Conservation (phyloP, 2,329 filamentous ascomycete genomes). For the Fusarium sulawesiense region DNA sequence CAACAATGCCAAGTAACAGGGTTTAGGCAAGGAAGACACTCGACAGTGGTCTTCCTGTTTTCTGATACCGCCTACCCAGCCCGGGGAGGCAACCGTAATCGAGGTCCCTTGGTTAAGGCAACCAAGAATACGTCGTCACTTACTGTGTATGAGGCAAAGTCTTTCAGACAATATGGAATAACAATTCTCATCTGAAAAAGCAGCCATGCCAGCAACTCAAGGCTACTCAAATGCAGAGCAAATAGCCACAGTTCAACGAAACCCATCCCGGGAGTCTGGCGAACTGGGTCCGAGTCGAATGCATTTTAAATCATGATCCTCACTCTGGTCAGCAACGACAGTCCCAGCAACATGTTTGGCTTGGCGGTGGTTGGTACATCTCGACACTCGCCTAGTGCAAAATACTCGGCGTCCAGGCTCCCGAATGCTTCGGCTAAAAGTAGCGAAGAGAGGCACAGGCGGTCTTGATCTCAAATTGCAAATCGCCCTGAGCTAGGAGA, state of each 20-base stretch:
- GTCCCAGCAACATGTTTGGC: conserved; percentile 16
- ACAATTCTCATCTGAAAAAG: conserved; percentile 1
- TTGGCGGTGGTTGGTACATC: conserved; percentile 31
- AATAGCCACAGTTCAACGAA: background rate
- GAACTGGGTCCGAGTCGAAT: conserved; percentile 4
- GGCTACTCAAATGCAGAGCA: conserved; percentile 1
- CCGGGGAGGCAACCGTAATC: background rate
- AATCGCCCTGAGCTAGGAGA: conserved; percentile 11
- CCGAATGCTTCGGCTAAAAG: conserved; percentile 29
- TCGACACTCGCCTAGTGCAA: conserved; percentile 10
- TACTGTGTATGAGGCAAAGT: conserved; percentile 12
- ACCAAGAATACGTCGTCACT: background rate
- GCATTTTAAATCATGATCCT: background rate
- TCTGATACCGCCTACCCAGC: background rate
- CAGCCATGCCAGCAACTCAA: conserved; percentile 3
- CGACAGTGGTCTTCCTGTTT: conserved; percentile 10
- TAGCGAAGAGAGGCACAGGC: conserved; percentile 12
- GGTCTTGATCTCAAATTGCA: background rate
- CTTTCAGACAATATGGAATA: conserved; percentile 4
- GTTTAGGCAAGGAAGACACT: conserved; percentile 4
- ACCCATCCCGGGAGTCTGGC: conserved; percentile 15
- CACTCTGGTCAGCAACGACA: conserved; percentile 15
- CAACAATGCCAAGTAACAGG: conserved; percentile 37
- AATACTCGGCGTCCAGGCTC: background rate
- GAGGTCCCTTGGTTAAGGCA: conserved; percentile 4